Evolutionary conservation across 805 yeast species (phyloP).

Genomic region (Yarrowia divulgata): DNA sequence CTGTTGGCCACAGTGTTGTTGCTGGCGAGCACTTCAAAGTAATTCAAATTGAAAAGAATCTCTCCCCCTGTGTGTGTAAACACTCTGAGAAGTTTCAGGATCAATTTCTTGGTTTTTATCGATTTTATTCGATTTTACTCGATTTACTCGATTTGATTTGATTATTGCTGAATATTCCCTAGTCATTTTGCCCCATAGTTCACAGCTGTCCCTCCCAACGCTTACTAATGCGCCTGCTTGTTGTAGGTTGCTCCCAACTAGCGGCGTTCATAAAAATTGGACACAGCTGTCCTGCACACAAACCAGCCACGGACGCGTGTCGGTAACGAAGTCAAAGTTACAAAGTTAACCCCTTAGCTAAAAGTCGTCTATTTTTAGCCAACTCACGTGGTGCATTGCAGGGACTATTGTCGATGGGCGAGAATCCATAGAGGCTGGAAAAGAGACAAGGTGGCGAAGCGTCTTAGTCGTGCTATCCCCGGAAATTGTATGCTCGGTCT

Average conservation of each 20-base stretch:
- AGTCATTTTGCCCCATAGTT: not conserved
- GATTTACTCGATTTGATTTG: not conserved
- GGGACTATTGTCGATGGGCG: not conserved
- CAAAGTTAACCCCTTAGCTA: slow-evolving; percentile 34
- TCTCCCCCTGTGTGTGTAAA: not conserved
- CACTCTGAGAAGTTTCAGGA: too few species aligned
- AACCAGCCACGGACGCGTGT: slow-evolving; percentile 37
- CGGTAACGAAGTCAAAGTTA: slow-evolving; percentile 25
- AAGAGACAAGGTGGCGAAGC: not conserved
- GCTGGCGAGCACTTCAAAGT: too few species aligned
- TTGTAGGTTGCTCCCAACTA: slow-evolving; percentile 22
- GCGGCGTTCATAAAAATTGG: not conserved
- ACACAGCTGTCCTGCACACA: slow-evolving; percentile 22
- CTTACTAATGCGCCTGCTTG: not conserved
- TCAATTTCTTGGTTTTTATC: too few species aligned
- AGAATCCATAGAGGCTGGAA: not conserved
- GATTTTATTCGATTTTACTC: not conserved
- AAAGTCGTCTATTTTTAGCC: slow-evolving; percentile 27
- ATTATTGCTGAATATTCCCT: not conserved
- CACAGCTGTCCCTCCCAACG: not conserved
- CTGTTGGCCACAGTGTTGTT: not conserved
- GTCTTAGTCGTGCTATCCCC: not conserved
- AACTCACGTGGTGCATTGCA: slow-evolving; percentile 39
- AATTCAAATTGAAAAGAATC: too few species aligned
- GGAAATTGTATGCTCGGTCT: not conserved